Conservation (phyloP, 2,329 filamentous ascomycete species). For the Didymella segeticola region DNA sequence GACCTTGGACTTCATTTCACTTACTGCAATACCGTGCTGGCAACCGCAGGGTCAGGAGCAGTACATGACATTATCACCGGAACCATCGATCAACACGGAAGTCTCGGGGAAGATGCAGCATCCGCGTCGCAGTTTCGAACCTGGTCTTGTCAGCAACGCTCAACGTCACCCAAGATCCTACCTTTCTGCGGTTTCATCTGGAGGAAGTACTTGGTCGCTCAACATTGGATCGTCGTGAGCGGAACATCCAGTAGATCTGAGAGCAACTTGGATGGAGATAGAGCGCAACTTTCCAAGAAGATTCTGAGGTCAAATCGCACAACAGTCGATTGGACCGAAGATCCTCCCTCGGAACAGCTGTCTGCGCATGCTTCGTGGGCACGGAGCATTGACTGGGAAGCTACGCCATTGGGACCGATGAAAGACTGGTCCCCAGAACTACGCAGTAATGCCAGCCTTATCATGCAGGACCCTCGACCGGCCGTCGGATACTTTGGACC, state of each 20-base stretch:
- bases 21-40: conserved; percentile 34
- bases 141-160: conserved; percentile 19
- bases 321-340: conserved; percentile 27
- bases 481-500: conserved; percentile 65
- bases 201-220: conserved; percentile 23
- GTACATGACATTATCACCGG: conserved; percentile 19
- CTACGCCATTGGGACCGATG: conserved; percentile 75
- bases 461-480: conserved; percentile 65
- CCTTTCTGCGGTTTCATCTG: conserved; percentile 17
- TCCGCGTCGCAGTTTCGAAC: conserved; percentile 21
- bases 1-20: conserved; percentile 1
- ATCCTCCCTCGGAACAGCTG: conserved; percentile 18
- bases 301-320: conserved; percentile 6
- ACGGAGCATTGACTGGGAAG: conserved; percentile 73
- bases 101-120: background rate
- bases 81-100: background rate
- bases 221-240: conserved; percentile 33
- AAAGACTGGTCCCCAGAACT: conserved; percentile 72
- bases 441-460: conserved; percentile 75
- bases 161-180: background rate
- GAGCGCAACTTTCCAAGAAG: background rate
- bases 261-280: background rate
- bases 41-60: conserved; percentile 12
- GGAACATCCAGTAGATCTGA: conserved; percentile 1
- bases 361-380: conserved; percentile 22